Conservation (phyloP, 768 basidiomycete species). For the Boletus rex-veris region DNA sequence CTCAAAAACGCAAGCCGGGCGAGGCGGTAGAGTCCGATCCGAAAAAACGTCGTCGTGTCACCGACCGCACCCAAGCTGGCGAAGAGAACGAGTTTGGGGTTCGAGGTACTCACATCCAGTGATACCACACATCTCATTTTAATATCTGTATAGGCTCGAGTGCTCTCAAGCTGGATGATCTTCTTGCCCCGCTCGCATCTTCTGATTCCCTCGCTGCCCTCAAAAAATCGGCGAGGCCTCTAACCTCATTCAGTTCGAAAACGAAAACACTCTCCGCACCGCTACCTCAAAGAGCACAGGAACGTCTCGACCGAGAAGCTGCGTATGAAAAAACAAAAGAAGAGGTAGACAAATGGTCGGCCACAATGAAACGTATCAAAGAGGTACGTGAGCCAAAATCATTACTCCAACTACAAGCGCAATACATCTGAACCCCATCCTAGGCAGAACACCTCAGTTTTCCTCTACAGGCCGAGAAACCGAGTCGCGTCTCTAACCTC, state of each 20-base stretch:
- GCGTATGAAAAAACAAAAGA: slow-evolving; percentile 92
- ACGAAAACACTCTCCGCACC: slow-evolving; percentile 72
- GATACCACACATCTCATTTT: neutral
- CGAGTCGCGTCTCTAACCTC: slow-evolving; percentile 60
- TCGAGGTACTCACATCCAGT: slow-evolving; percentile 36
- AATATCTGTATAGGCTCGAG: slow-evolving; percentile 23
- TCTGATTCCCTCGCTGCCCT: slow-evolving; percentile 59
- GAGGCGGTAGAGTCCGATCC: slow-evolving; percentile 24
- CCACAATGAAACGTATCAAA: slow-evolving; percentile 86
- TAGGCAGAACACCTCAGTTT: slow-evolving; percentile 87
- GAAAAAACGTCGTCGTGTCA: slow-evolving; percentile 55
- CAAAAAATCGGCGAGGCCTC: slow-evolving; percentile 64
- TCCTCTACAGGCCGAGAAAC: slow-evolving; percentile 66
- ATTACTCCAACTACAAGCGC: neutral
- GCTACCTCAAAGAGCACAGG: slow-evolving; percentile 80
- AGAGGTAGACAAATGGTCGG: slow-evolving; percentile 92
- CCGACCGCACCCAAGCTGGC: slow-evolving; percentile 75
- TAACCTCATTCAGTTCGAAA: slow-evolving; percentile 53
- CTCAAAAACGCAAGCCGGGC: slow-evolving; percentile 54
- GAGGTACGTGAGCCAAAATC: slow-evolving; percentile 48
- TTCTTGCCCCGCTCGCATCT: slow-evolving; percentile 67
- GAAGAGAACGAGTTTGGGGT: slow-evolving; percentile 79
- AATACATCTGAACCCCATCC: slow-evolving; percentile 3
- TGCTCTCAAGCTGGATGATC: slow-evolving; percentile 67
- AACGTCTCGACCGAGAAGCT: slow-evolving; percentile 87